Base-by-base conservation (phyloP, 768 basidiomycete genomes). In the Suillus americanus region DNA sequence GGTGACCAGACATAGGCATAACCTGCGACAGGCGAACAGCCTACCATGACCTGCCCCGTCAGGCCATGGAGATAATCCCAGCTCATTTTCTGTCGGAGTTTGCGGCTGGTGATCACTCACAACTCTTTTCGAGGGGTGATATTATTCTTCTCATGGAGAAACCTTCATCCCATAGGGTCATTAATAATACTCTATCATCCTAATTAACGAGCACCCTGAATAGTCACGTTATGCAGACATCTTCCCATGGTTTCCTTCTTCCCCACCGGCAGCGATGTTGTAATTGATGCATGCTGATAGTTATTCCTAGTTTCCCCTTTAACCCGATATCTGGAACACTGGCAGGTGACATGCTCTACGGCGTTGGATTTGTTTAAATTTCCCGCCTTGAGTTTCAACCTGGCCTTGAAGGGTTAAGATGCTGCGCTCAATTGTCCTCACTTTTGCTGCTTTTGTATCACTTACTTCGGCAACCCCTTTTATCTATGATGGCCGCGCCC, bases 401-500 rank as follows among this genome's bases (percentile, higher is more conserved):
- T 41, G 13, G n/a, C 16, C 10, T 37, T 45, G 33, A 20, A 23
- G 33, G 20, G 25, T 43, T 23, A 63, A 14, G 28, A 60, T 41
- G 41, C 5, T 62, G 28, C n/a, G 6, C 35, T 62, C 38, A 20
- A 57, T 18, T 16, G 20, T 33, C 5, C 4, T 61, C 41, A 8
- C 57, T 8, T 20, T 63, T 25, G 5, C 25, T 61, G 41, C 60
- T 45, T 25, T 64, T 18, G 16, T 70, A 28, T 25, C 38, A 35
- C 55, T 56, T 23, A 37, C 54, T 12, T 61, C 38, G 9, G 75
- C 78, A 2, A 76, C 71, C 0, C 72, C 76, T 8, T 41, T 85
- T 41, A 73, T 88, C 20, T 87, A 79, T 68, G 85, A 87, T 67
- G 85, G 88, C 3, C 83, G 86, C 10, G 83, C 82, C 5, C 81